phyloP scores from a whole-genome alignment of 2,329 filamentous ascomycete species.

The Fusarium sp. region DNA sequence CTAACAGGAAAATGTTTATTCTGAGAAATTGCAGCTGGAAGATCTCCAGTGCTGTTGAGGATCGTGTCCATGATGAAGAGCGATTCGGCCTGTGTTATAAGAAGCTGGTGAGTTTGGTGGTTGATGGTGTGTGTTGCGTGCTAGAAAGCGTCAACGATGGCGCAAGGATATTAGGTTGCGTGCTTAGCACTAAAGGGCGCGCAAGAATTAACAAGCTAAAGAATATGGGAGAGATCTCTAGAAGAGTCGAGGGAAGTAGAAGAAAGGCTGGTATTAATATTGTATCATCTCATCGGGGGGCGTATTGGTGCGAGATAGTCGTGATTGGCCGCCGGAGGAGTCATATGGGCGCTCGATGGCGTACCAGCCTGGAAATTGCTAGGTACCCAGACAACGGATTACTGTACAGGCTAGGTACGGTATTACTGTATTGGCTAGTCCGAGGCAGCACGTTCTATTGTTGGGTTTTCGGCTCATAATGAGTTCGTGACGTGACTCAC shows the following conservation, averaged over 20 bases:
- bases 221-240: slow-evolving; percentile 45
- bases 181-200: slow-evolving; percentile 46
- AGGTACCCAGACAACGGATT: not conserved
- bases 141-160: slow-evolving; percentile 44
- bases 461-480: slow-evolving; percentile 7
- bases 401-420: not conserved
- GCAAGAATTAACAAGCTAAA: slow-evolving; percentile 3
- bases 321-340: slow-evolving; percentile 46
- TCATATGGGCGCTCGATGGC: slow-evolving; percentile 47
- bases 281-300: slow-evolving; percentile 46
- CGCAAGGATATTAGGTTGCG: slow-evolving; percentile 42
- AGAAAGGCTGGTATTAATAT: slow-evolving; percentile 39
- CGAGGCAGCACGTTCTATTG: slow-evolving; percentile 17
- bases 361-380: slow-evolving; percentile 19
- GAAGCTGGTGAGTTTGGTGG: slow-evolving; percentile 1
- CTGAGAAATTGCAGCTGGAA: slow-evolving; percentile 37
- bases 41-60: slow-evolving; percentile 42
- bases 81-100: slow-evolving; percentile 23
- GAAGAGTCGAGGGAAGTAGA: slow-evolving; percentile 36
- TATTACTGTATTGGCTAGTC: slow-evolving; percentile 11
- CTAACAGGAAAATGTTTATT: slow-evolving; percentile 41
- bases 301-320: slow-evolving; percentile 34
- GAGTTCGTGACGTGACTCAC: slow-evolving; percentile 40
- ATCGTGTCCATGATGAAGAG: slow-evolving; percentile 42
- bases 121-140: slow-evolving; percentile 33